Evolutionary conservation across 495 filamentous ascomycete species (phyloP), one percentile per base, ranked within the genome.

Genomic region (Penicillium ochrochloron): DNA sequence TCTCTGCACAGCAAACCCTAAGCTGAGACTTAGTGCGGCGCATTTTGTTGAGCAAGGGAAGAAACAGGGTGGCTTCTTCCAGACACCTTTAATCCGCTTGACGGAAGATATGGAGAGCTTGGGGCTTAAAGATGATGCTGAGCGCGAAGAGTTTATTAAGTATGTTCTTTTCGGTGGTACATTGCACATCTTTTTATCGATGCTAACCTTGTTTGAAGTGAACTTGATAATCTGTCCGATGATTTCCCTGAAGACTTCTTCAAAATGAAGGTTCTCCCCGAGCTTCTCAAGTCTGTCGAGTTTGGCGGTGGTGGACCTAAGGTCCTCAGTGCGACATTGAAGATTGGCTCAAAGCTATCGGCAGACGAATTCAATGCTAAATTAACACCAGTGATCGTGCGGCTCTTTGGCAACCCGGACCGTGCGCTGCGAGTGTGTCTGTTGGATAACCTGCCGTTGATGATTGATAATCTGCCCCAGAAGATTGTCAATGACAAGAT

Each of bases 161-260:
- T 93, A 71, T 64, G 88, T 56, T 51, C 53, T 17, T 57, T 14
- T 39, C 3, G 1, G 0, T 35, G 17, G 17, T 21, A 44, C 42
- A 21, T 10, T 44, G 2, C n/a, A 9, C 7, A 0, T 25, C 23
- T n/a, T 6, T 35, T 46, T 10, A 14, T 37, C 10, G 3, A 11
- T 27, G 14, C 33, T 57, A 48, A 50, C 4, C 25, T 64, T 42
- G 62, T 65, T 3, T 61, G 29, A 53, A 95, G 91, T 71, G 90
- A 96, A 74, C 84, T 99, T 5, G 92, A 97, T 67, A 83, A 90
- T 54, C 85, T 96, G 6, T 89, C 92, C 1, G 92, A 96, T 64
- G 93, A 97, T 73, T 97, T 98, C 66, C 95, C 95, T 0, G 95
- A 97, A 69, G 94, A 97, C 59, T 99, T 95, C 73, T 95, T 97